Percentiles rank a stretch among this genome's conserved stretches.
Evolutionary conservation across 2,329 filamentous ascomycete species (phyloP).

Genomic region (Fusarium lyarnte): DNA sequence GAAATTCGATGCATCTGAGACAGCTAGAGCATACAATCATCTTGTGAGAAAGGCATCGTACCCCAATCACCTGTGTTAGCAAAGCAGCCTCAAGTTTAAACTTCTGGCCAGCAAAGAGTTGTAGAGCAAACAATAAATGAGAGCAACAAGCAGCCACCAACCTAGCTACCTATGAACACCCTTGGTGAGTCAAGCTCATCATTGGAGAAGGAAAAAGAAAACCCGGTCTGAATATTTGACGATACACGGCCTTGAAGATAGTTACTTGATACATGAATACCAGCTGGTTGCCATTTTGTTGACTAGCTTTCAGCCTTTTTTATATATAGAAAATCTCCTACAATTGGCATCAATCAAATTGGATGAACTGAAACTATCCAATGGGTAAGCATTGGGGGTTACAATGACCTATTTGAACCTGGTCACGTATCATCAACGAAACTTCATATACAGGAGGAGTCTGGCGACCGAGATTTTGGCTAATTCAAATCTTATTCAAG

Average conservation of each 20-base stretch:
- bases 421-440: background rate
- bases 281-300: background rate
- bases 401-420: background rate
- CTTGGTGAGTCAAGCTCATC: background rate
- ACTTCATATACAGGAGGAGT: background rate
- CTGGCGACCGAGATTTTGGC: background rate
- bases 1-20: background rate
- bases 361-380: background rate
- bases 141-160: background rate
- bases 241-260: background rate
- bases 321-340: background rate
- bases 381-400: background rate
- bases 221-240: background rate
- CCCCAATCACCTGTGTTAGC: background rate
- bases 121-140: background rate
- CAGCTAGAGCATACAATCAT: background rate
- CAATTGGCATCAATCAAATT: background rate
- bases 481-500: background rate
- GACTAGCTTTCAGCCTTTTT: background rate
- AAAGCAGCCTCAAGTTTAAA: background rate
- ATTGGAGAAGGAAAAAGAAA: background rate
- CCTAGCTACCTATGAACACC: background rate
- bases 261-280: background rate
- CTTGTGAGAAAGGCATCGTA: background rate
- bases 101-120: background rate